Conservation (phyloP, 2,329 filamentous ascomycete genomes). For the Aschersonia sp. region DNA sequence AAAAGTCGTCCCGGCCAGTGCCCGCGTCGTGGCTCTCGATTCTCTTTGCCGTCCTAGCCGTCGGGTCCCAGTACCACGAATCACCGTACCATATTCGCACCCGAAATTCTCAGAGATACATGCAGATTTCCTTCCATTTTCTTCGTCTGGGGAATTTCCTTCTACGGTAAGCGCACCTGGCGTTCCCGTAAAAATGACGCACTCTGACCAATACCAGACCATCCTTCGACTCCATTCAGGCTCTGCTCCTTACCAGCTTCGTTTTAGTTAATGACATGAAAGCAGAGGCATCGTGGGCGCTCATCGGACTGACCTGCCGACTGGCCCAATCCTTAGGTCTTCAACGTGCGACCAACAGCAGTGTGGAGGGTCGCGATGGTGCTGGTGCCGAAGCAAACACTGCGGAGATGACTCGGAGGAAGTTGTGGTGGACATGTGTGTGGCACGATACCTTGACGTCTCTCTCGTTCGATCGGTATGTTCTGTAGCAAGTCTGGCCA, state of each 20-base stretch:
- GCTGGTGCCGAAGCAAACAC: slow-evolving; percentile 26
- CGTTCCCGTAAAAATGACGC: not conserved
- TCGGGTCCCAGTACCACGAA: slow-evolving; percentile 52
- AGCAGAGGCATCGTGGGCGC: slow-evolving; percentile 51
- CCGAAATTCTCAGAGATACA: slow-evolving; percentile 43
- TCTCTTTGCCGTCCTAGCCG: slow-evolving; percentile 48
- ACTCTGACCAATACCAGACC: slow-evolving; percentile 23
- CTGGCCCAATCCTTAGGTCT: slow-evolving; percentile 51
- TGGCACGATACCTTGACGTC: slow-evolving; percentile 55
- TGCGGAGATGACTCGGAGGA: slow-evolving; percentile 40
- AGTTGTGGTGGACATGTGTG: slow-evolving; percentile 49
- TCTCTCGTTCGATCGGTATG: slow-evolving; percentile 47
- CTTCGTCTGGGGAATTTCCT: slow-evolving; percentile 48
- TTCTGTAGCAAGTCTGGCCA: not conserved
- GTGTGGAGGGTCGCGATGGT: slow-evolving; percentile 29
- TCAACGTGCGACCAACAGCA: slow-evolving; percentile 27
- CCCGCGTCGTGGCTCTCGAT: slow-evolving; percentile 53
- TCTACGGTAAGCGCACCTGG: slow-evolving; percentile 27
- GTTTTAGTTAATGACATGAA: slow-evolving; percentile 56
- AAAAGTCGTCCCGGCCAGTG: slow-evolving; percentile 33
- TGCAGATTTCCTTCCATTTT: slow-evolving; percentile 52
- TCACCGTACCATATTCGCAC: slow-evolving; percentile 47
- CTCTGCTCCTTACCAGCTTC: slow-evolving; percentile 46
- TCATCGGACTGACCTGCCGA: slow-evolving; percentile 48
- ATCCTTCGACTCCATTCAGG: slow-evolving; percentile 51